phyloP scores from a whole-genome alignment of 345 rosid genomes.

The Eutrema heterophyllum region DNA sequence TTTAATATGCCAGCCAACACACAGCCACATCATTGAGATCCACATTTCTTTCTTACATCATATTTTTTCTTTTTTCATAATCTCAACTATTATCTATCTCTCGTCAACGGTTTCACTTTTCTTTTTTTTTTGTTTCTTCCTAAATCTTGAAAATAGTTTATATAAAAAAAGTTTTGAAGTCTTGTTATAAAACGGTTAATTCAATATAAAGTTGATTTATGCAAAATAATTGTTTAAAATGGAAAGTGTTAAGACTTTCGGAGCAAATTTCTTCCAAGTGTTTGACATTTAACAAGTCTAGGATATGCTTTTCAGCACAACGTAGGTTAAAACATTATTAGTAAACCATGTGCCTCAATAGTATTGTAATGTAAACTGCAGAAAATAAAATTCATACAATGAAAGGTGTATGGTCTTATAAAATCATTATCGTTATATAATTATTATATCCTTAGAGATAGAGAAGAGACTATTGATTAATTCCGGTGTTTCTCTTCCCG shows the following conservation, averaged over 20 bases:
- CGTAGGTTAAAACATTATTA: constrained; percentile 13
- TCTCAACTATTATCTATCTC: constrained; percentile 7
- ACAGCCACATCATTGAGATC: constrained; percentile 33
- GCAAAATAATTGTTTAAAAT: neutral
- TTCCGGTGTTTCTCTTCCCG: too few species aligned
- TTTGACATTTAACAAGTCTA: constrained; percentile 10
- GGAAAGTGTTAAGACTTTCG: neutral
- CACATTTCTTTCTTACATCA: constrained; percentile 33
- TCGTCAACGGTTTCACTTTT: constrained; percentile 19
- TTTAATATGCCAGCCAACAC: constrained; percentile 34
- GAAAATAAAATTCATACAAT: neutral
- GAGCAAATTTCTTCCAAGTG: neutral
- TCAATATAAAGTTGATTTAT: neutral
- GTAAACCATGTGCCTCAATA: constrained; percentile 12
- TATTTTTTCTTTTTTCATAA: neutral
- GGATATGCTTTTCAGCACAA: constrained; percentile 1
- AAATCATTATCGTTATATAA: neutral
- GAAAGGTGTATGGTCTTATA: neutral
- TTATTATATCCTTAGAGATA: too few species aligned
- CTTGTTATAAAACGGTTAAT: neutral
- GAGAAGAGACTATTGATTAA: too few species aligned
- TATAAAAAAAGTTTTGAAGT: neutral
- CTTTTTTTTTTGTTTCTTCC: neutral
- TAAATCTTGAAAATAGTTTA: neutral
- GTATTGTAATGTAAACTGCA: constrained; percentile 9